Evolutionary conservation across 306 rosid species (phyloP).

Genomic region (Rubus idaeus): DNA sequence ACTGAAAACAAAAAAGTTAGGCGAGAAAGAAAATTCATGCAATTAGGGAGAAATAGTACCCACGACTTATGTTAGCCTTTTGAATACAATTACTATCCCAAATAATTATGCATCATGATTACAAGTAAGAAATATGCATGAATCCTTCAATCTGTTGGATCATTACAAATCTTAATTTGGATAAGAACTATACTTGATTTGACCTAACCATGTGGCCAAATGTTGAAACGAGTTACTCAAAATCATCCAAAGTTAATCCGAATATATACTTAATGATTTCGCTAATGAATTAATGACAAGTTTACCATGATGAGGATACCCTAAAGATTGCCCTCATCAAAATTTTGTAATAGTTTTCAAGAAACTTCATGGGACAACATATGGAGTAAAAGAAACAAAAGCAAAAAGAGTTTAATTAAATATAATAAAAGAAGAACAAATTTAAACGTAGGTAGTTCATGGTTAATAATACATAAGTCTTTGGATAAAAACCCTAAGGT

Average conservation of each 20-base stretch:
- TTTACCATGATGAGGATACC: not conserved
- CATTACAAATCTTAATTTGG: not conserved
- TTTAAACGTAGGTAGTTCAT: too few species aligned
- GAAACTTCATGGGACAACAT: too few species aligned
- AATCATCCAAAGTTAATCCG: not conserved
- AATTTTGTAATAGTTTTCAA: too few species aligned
- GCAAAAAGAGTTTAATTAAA: too few species aligned
- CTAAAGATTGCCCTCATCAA: too few species aligned
- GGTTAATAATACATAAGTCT: too few species aligned
- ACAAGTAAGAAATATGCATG: not conserved
- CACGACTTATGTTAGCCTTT: not conserved
- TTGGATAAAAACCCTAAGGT: too few species aligned
- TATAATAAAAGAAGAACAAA: too few species aligned
- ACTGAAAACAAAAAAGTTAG: not conserved
- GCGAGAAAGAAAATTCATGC: not conserved
- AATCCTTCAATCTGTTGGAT: not conserved
- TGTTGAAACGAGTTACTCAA: conserved; percentile 1
- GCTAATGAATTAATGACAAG: not conserved
- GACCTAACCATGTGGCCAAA: conserved; percentile 1
- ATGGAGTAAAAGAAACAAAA: too few species aligned
- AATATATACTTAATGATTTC: not conserved
- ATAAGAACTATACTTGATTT: conserved; percentile 1
- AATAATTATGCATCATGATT: conserved; percentile 9
- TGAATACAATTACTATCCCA: conserved; percentile 3
- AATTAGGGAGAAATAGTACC: not conserved